phyloP scores from a whole-genome alignment of 1,284 basidiomycete genomes.

The Thelephora terrestris region DNA sequence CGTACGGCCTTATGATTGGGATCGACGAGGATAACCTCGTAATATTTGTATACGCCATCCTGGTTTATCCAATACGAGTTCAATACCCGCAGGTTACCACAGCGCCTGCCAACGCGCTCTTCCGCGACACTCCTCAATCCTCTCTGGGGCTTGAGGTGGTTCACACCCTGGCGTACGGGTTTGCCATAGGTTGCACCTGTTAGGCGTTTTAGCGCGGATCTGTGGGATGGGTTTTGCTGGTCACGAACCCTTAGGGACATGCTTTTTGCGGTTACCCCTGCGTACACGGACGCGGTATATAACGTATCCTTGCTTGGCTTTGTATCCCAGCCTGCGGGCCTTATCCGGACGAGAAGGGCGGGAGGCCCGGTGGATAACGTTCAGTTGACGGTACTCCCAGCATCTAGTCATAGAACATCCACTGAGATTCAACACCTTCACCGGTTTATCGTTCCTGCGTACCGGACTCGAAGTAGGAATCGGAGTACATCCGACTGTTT shows the following conservation, averaged over 20 bases:
- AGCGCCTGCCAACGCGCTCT: conserved; percentile 95
- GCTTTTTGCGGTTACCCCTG: conserved; percentile 99
- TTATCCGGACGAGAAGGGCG: conserved; percentile 98
- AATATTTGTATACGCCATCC: conserved; percentile 99
- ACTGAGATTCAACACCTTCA: neutral
- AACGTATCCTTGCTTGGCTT: conserved; percentile 99
- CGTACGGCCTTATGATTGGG: conserved; percentile 86
- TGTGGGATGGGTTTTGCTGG: too few species aligned
- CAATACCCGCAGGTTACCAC: conserved; percentile 91
- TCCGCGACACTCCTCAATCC: conserved; percentile 91
- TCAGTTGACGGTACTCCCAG: conserved; percentile 99
- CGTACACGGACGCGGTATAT: conserved; percentile 97
- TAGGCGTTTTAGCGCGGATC: conserved; percentile 1
- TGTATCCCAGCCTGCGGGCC: conserved; percentile 97
- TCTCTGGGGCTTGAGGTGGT: conserved; percentile 98
- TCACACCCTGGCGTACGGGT: conserved; percentile 99
- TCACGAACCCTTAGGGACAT: conserved; percentile 80
- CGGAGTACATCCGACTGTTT: conserved; percentile 97
- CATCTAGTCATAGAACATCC: conserved; percentile 46
- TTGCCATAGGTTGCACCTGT: conserved; percentile 96
- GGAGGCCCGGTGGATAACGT: conserved; percentile 96
- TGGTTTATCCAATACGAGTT: conserved; percentile 99
- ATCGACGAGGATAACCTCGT: conserved; percentile 97
- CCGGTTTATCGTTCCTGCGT: conserved; percentile 21
- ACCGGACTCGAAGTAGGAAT: conserved; percentile 97